A percentile compares a stretch with the other conserved stretches of the same genome.
Evolutionary conservation across 2,329 filamentous ascomycete genomes (phyloP).

Genomic region (Trichoderma guizhouense): DNA sequence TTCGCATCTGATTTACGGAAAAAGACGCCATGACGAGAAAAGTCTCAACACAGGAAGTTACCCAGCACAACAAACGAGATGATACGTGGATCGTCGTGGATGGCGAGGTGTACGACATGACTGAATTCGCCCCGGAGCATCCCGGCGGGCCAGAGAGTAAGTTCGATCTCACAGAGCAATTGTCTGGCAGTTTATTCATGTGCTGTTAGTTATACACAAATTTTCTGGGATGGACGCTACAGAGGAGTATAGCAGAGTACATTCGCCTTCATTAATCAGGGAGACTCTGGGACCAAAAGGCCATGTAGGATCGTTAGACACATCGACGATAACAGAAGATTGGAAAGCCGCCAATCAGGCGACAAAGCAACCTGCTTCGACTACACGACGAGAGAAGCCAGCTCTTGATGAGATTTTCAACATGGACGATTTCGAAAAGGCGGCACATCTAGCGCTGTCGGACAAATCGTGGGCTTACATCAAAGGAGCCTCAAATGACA

Average conservation of each 20-base stretch:
- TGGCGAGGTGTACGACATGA: conserved; percentile 10
- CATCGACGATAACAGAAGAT: neutral
- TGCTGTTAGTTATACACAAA: neutral
- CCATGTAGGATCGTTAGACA: neutral
- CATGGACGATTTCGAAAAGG: conserved; percentile 13
- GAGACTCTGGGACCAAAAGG: conserved; percentile 2
- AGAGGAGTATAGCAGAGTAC: conserved; percentile 4
- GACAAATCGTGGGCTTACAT: conserved; percentile 11
- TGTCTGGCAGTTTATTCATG: neutral
- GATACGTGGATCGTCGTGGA: conserved; percentile 10
- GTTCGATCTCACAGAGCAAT: neutral
- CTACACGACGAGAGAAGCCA: neutral
- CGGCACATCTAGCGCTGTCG: neutral
- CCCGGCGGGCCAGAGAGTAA: conserved; percentile 6
- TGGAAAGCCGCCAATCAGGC: neutral
- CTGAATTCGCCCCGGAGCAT: conserved; percentile 7
- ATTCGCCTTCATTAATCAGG: conserved; percentile 8
- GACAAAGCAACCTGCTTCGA: too few species aligned
- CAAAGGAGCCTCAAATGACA: conserved; percentile 1
- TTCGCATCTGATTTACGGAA: neutral
- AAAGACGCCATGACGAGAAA: neutral
- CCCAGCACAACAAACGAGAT: neutral
- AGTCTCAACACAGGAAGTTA: neutral
- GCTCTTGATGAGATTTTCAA: neutral
- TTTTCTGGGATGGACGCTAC: conserved; percentile 6